Evolutionary conservation across 768 basidiomycete species (phyloP), one percentile per base, ranked within the genome.

Genomic region (Multifurca ochricompacta): DNA sequence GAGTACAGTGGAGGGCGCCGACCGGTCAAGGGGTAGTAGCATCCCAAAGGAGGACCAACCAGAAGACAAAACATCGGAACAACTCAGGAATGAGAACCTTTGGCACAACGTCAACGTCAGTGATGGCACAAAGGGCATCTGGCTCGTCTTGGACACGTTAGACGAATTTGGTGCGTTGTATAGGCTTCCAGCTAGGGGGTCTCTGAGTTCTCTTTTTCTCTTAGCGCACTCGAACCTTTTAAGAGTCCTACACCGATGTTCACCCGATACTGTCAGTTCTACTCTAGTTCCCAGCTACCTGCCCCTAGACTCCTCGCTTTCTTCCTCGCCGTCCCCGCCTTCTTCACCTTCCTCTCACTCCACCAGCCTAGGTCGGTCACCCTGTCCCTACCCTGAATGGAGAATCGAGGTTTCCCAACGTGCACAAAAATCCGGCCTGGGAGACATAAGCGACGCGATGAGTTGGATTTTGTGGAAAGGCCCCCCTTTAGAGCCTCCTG

Each of bases 381-480:
- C 60, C 21, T 52, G 58, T 14, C 62, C 58, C 5, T 66, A 62
- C 28, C 65, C 65, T 16, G 65, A 66, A 43, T 66, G 65, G 65
- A 60, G 65, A 19, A 44, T 60, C 25, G 58, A 58, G 1, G 49
- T 64, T 46, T 44, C 53, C 21, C 53, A 32, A 11, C 53, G 59
- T 19, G 65, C 65, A 3, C 59, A 58, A 6, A 46, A 51, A 37
- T 51, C 65, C 6, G 64, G 64, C 27, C 30, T 63, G 30, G 62
- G 62, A 28, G 37, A 49, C 34, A 25, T 64, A 21, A 54, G 47
- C 16, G 46, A 42, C 4, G 60, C 60, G 11, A 53, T 59, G 63
- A 32, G 48, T 10, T 51, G 42, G 37, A 53, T 51, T 14, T 42
- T 63, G 41, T 52, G 47, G 45, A 58, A 44, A 11, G 41, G 52